A percentile compares a stretch with the other conserved stretches of the same genome.
Conservation (phyloP, 441 rosid genomes). For the Arabidopsis hybrid region DNA sequence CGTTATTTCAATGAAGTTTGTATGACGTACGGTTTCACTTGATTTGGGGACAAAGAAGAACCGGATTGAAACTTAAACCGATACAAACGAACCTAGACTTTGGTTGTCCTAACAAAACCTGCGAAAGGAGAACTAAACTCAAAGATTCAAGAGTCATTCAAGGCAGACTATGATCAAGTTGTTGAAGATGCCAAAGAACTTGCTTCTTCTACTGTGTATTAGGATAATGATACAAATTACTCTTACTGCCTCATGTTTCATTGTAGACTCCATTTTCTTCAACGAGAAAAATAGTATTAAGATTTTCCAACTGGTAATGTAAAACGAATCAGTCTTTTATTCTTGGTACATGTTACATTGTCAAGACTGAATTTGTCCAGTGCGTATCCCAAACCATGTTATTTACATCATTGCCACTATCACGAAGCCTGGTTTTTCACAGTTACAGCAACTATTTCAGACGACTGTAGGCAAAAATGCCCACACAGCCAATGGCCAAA, state of each 20-base stretch:
- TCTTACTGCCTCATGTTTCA: conserved; percentile 13
- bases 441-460: conserved; percentile 41
- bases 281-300: background rate
- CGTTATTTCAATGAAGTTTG: no score
- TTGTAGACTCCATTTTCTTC: conserved; percentile 16
- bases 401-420: conserved; percentile 38
- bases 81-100: conserved; percentile 38
- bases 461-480: conserved; percentile 61
- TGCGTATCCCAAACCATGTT: conserved; percentile 28
- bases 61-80: conserved; percentile 42
- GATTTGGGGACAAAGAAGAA: background rate
- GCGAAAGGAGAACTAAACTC: conserved; percentile 40
- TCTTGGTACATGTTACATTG: conserved; percentile 12
- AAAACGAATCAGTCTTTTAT: conserved; percentile 33
- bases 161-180: conserved; percentile 59
- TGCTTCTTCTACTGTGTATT: conserved; percentile 49
- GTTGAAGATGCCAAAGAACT: conserved; percentile 61
- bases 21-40: background rate
- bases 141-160: conserved; percentile 57
- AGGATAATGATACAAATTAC: background rate
- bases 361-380: conserved; percentile 28
- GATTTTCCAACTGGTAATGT: conserved; percentile 1
- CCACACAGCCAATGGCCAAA: conserved; percentile 70
- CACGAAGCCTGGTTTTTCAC: conserved; percentile 3
- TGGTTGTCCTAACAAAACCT: conserved; percentile 38